These are phyloP conservation scores for Porphyridium purpureum DNA, from an alignment of 23 red algal genomes.

Conservation along the genomic window DNA sequence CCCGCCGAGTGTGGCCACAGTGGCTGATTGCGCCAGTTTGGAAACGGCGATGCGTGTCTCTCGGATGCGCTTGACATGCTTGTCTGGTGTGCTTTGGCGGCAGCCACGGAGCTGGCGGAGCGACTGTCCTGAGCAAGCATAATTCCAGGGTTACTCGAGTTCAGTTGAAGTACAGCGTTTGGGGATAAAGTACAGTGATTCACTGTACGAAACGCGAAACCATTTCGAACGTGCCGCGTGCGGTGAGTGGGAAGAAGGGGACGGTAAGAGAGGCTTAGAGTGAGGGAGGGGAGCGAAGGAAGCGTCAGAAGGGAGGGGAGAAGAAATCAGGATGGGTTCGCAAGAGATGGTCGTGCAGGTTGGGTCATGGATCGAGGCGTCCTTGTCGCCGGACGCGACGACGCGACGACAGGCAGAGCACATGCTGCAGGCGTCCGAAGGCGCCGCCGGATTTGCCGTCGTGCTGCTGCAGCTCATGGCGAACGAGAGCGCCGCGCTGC, in stretches of 20 bases:
- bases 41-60: too few species aligned
- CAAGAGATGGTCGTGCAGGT: conserved; percentile 2
- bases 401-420: conserved; percentile 57
- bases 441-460: conserved; percentile 26
- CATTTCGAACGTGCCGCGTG: too few species aligned
- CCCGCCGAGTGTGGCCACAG: too few species aligned
- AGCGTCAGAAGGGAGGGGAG: conserved; percentile 1
- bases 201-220: too few species aligned
- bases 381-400: conserved; percentile 49
- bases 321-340: conserved; percentile 3
- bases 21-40: too few species aligned
- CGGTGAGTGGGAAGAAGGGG: background rate
- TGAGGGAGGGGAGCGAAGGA: background rate
- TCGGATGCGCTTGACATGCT: too few species aligned
- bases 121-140: too few species aligned
- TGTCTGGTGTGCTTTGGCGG: too few species aligned
- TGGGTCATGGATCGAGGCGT: conserved; percentile 27
- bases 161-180: too few species aligned
- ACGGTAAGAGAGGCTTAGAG: background rate
- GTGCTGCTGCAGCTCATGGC: conserved; percentile 57
- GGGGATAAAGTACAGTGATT: too few species aligned
- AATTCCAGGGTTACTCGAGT: too few species aligned
- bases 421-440: conserved; percentile 14
- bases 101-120: too few species aligned
- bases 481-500: conserved; percentile 11